A percentile compares a stretch with the other conserved stretches of the same genome.
Conservation (phyloP, 306 rosid genomes). For the Parietaria judaica region DNA sequence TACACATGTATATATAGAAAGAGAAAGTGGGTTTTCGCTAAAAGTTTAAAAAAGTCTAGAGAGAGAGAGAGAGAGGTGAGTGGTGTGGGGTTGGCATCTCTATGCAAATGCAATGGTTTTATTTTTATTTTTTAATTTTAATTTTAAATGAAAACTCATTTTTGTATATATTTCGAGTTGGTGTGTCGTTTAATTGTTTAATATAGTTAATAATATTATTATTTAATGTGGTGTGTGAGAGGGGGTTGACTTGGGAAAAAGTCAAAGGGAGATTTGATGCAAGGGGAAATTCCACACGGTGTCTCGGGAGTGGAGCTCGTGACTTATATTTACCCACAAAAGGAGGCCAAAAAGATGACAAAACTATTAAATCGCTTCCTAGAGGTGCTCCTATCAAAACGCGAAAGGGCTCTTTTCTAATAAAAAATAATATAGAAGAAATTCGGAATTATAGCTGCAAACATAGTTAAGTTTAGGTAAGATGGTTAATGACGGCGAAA, state of each 20-base stretch:
- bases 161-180: too few relatives aligned
- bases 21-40: slow-evolving; percentile 16
- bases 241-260: slow-evolving; percentile 29
- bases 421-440: too few relatives aligned
- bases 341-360: slow-evolving; percentile 1
- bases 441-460: slow-evolving; percentile 10
- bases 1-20: slow-evolving; percentile 24
- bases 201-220: background rate
- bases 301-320: slow-evolving; percentile 30
- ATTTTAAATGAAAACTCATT: too few relatives aligned
- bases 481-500: too few relatives aligned
- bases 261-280: slow-evolving; percentile 40
- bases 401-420: background rate
- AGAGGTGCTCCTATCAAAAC: background rate
- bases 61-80: slow-evolving; percentile 9
- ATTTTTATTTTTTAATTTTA: background rate
- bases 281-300: slow-evolving; percentile 31
- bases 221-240: background rate
- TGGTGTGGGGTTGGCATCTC: slow-evolving; percentile 39
- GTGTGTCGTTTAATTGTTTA: background rate
- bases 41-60: background rate
- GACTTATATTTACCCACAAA: slow-evolving; percentile 39
- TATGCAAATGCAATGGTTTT: slow-evolving; percentile 16
- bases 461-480: background rate
- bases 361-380: background rate